phyloP scores from a whole-genome alignment of 257 asterid genomes.

The Solanum appendiculatum region DNA sequence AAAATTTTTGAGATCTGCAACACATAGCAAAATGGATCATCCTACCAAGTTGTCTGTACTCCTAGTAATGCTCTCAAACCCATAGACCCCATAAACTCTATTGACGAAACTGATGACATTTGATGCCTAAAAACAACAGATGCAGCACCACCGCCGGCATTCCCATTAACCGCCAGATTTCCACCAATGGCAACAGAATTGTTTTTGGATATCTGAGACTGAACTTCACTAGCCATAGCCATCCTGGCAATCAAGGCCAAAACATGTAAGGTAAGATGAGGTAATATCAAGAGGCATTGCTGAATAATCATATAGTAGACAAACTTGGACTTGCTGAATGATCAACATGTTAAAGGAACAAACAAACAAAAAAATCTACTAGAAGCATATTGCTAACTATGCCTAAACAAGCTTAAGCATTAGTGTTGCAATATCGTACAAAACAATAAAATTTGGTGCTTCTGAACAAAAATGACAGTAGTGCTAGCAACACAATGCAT shows the following conservation, averaged over 20 bases:
- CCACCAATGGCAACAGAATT: constrained; percentile 70
- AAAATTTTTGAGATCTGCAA: background rate
- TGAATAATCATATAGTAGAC: background rate
- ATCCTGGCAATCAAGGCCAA: constrained; percentile 45
- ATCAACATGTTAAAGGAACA: background rate
- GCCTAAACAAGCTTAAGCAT: background rate
- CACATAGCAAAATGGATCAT: background rate
- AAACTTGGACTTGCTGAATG: background rate
- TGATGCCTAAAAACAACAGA: constrained; percentile 68
- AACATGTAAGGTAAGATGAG: constrained; percentile 12
- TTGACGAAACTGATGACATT: constrained; percentile 55
- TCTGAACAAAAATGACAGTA: background rate
- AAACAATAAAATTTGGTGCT: background rate
- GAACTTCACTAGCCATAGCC: constrained; percentile 90
- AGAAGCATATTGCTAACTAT: background rate
- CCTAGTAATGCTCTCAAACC: constrained; percentile 83
- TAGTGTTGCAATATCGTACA: background rate
- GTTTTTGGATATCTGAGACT: constrained; percentile 60
- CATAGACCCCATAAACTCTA: constrained; percentile 68
- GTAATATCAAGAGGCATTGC: background rate
- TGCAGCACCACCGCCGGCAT: constrained; percentile 82
- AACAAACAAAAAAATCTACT: background rate
- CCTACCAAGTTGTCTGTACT: constrained; percentile 72
- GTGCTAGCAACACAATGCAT: background rate
- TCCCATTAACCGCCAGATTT: constrained; percentile 59